Percentiles rank a stretch among this genome's conserved stretches.
Evolutionary conservation across 495 filamentous ascomycete species (phyloP).

Genomic region (Astrothelium subdiscretum): DNA sequence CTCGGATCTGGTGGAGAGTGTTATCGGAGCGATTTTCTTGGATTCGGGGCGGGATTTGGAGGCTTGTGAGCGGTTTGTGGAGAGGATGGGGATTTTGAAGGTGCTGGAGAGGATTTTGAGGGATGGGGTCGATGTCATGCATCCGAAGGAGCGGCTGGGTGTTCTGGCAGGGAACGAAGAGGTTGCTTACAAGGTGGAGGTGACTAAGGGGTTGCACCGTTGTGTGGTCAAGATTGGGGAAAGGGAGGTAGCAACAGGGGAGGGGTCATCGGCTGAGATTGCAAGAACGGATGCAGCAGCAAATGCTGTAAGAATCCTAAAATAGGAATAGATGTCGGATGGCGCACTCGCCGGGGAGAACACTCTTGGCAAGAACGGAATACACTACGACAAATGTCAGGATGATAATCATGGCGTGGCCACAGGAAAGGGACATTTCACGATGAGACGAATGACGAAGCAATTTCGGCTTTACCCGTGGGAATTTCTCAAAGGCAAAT

Average conservation of each 20-base stretch:
- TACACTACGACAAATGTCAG: too few relatives aligned
- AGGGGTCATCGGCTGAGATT: conserved; percentile 29
- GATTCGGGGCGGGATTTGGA: conserved; percentile 55
- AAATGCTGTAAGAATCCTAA: conserved; percentile 36
- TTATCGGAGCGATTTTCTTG: conserved; percentile 77
- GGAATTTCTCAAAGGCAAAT: neutral
- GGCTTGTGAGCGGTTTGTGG: conserved; percentile 44
- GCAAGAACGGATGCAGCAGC: conserved; percentile 43
- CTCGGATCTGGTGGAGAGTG: conserved; percentile 72
- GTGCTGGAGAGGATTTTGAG: conserved; percentile 49
- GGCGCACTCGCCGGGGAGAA: neutral
- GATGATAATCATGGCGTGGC: too few relatives aligned
- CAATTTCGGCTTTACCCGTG: neutral
- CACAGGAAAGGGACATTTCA: too few relatives aligned
- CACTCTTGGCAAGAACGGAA: too few relatives aligned
- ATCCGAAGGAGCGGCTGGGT: conserved; percentile 66
- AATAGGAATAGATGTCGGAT: neutral
- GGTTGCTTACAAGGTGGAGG: conserved; percentile 36
- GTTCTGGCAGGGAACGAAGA: conserved; percentile 38
- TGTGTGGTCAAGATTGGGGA: conserved; percentile 44
- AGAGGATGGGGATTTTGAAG: conserved; percentile 51
- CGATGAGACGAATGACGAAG: neutral
- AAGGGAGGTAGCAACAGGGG: conserved; percentile 33
- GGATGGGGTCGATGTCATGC: conserved; percentile 48
- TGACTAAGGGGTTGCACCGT: conserved; percentile 24